Conservation (phyloP, 2,329 filamentous ascomycete species). For the Fulvia fulva region DNA sequence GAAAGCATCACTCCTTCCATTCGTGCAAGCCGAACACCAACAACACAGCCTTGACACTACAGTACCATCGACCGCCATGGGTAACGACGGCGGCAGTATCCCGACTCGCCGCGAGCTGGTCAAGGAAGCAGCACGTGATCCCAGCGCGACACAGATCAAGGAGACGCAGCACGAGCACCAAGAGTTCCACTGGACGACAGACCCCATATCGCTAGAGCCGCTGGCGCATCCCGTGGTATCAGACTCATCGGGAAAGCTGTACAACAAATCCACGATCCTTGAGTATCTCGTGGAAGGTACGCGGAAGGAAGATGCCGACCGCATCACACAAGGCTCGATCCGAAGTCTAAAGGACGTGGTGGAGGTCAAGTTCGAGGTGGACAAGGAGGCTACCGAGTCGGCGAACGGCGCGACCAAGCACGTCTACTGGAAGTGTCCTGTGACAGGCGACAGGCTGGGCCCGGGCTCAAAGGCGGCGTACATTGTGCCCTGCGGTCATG, state of each 20-base stretch:
- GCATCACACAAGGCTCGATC: slow-evolving; percentile 59
- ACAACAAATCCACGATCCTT: slow-evolving; percentile 91
- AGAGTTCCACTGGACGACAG: slow-evolving; percentile 80
- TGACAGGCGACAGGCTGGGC: slow-evolving; percentile 82
- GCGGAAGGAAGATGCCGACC: slow-evolving; percentile 58
- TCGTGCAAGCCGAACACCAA: not conserved
- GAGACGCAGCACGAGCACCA: slow-evolving; percentile 81
- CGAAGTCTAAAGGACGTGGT: slow-evolving; percentile 81
- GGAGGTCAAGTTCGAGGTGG: slow-evolving; percentile 71
- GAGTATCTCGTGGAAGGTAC: slow-evolving; percentile 57
- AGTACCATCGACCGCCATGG: slow-evolving; percentile 55
- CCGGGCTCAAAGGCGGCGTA: slow-evolving; percentile 78
- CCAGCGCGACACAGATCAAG: slow-evolving; percentile 81
- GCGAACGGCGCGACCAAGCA: slow-evolving; percentile 26
- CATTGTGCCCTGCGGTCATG: slow-evolving; percentile 90
- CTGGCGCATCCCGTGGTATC: slow-evolving; percentile 75
- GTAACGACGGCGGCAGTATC: slow-evolving; percentile 94
- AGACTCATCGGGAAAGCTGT: slow-evolving; percentile 77
- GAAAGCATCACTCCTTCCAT: not conserved
- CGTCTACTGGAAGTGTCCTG: slow-evolving; percentile 76
- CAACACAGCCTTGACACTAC: not conserved
- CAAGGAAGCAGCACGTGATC: slow-evolving; percentile 80
- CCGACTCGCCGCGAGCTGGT: slow-evolving; percentile 94
- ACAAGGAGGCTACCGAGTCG: slow-evolving; percentile 42
- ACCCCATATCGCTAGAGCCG: slow-evolving; percentile 75